Evolutionary conservation across 2,329 filamentous ascomycete species (phyloP).

Genomic region (Capronia epimyces): DNA sequence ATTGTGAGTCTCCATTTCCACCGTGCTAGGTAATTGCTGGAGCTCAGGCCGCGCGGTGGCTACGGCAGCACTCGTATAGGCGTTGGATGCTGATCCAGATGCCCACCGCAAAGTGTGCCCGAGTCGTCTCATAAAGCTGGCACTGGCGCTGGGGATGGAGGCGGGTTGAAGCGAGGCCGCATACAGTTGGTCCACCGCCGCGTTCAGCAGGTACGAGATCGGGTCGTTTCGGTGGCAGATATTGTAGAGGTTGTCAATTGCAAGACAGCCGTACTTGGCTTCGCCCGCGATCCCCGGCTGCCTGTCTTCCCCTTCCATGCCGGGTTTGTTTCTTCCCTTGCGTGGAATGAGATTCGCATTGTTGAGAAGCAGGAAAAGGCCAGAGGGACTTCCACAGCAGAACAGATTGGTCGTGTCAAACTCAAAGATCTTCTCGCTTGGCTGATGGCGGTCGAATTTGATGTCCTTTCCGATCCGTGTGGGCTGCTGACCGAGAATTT

Average conservation of each 20-base stretch:
- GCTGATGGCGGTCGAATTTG: conserved; percentile 35
- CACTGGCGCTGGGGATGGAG: conserved; percentile 67
- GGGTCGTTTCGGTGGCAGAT: conserved; percentile 72
- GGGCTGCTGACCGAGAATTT: conserved; percentile 84
- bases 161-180: conserved; percentile 70
- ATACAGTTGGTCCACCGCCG: conserved; percentile 76
- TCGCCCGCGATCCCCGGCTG: conserved; percentile 64
- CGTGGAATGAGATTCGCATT: conserved; percentile 65
- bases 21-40: conserved; percentile 57
- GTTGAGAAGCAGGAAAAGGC: conserved; percentile 87
- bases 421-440: conserved; percentile 63
- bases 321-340: conserved; percentile 68
- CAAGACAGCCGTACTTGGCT: conserved; percentile 80
- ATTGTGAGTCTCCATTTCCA: conserved; percentile 95
- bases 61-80: conserved; percentile 50
- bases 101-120: conserved; percentile 57
- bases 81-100: conserved; percentile 47
- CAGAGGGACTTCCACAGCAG: conserved; percentile 80
- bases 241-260: conserved; percentile 95
- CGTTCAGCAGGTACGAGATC: conserved; percentile 88
- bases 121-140: conserved; percentile 60
- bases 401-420: conserved; percentile 90
- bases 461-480: conserved; percentile 55
- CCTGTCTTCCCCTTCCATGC: conserved; percentile 59
- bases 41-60: conserved; percentile 55